Base-by-base conservation (phyloP, 306 rosid genomes). In the Nissolia schottii region DNA sequence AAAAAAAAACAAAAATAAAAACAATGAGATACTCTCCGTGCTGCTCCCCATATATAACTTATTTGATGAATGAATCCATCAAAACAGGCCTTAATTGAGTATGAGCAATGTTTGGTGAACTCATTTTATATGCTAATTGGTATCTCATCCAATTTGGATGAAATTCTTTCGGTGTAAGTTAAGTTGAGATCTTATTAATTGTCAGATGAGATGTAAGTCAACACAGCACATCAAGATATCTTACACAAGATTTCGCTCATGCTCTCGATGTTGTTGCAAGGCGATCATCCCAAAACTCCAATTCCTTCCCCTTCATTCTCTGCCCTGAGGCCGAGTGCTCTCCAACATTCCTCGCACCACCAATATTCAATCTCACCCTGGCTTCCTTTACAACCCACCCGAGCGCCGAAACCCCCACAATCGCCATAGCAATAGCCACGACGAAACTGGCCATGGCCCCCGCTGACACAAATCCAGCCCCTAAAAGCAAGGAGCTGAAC, bases 401-500 rank as follows among this genome's bases (percentile, higher is more conserved):
- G 1, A 71, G 37, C 1, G 24, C 8, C 3, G 41, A 54, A 29
- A 56, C 0, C 5, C 70, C 74, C 10, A 23, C 4, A 6, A 69
- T 22, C 27, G 27, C 80, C 77, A 69, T 11, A 43, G 58, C 48
- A 1, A 41, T 50, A 20, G 83, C 79, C 14, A 45, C 66, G 38
- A 60, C 55, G 51, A 79, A 67, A 12, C 71, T 45, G 18, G 41
- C 53, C 55, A 67, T 0, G 0, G 61, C 55, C 20, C 20, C 78
- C 43, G 7, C 50, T 10, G 71, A 37, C 5, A 76, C 27, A 38
- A 70, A 37, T 14, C 32, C 53, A 5, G 56, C 71, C 12, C n/a
- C 61, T 19, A 71, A 25, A 45, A 76, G 35, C 9, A 76, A 24
- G 3, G 78, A 71, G 49, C 71, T 76, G 75, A 35, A 81, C 40